Conservation (phyloP, 2,329 filamentous ascomycete species). For the Ceratocystis diversiconidia region DNA sequence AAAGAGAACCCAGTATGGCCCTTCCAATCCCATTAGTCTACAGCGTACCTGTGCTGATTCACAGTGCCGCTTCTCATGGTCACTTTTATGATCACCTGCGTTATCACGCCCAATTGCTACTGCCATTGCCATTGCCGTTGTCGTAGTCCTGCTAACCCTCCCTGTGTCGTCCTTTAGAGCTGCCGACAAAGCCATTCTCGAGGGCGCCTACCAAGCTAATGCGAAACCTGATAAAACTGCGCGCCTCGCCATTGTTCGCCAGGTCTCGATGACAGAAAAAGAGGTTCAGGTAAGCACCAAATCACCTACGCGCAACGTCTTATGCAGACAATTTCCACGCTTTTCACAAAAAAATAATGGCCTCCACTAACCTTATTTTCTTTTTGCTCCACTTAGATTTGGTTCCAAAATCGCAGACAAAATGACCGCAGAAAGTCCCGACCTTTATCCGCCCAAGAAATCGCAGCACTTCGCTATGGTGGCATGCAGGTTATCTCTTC, state of each 20-base stretch:
- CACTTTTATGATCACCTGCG: too few relatives aligned
- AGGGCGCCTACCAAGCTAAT: conserved; percentile 71
- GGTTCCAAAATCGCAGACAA: conserved; percentile 92
- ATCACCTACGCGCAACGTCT: conserved; percentile 13
- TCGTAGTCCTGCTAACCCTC: conserved; percentile 18
- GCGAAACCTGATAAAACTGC: conserved; percentile 84
- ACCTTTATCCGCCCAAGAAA: conserved; percentile 64
- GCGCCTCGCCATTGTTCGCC: conserved; percentile 69
- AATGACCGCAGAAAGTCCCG: conserved; percentile 82
- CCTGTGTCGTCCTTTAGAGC: conserved; percentile 39
- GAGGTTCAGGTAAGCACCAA: conserved; percentile 68
- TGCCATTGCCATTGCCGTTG: background rate
- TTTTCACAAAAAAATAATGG: background rate
- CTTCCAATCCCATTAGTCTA: background rate
- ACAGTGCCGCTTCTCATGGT: too few relatives aligned
- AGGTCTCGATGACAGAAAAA: conserved; percentile 82
- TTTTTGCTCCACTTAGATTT: conserved; percentile 51
- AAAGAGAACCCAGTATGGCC: conserved; percentile 19
- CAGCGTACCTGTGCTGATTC: too few relatives aligned
- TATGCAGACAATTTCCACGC: background rate
- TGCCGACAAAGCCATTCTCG: conserved; percentile 78
- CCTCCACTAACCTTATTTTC: background rate
- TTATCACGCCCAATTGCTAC: background rate
- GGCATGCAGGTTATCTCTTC: conserved; percentile 39
- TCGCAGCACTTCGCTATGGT: conserved; percentile 46